A percentile compares a stretch with the other conserved stretches of the same genome.
Conservation (phyloP, 2,329 filamentous ascomycete species). For the Chaetomiaceae sp. region DNA sequence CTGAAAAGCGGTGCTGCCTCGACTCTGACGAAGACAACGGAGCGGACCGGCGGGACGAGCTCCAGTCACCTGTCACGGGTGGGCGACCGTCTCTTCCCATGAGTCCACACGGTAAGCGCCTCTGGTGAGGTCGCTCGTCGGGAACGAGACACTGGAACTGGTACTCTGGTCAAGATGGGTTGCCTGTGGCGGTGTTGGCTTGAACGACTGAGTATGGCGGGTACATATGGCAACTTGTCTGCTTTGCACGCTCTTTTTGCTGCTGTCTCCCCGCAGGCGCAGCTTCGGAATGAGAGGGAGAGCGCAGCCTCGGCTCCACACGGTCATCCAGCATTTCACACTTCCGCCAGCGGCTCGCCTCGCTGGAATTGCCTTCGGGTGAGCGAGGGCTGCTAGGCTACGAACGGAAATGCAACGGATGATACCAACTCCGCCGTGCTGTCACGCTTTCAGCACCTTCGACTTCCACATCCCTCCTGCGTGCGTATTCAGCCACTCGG, state of each 20-base stretch:
- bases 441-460: slow-evolving; percentile 43
- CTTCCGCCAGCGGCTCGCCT: slow-evolving; percentile 32
- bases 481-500: slow-evolving; percentile 25
- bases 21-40: slow-evolving; percentile 30
- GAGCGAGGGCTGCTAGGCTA: slow-evolving; percentile 40
- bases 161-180: slow-evolving; percentile 48
- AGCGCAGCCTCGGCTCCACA: slow-evolving; percentile 44
- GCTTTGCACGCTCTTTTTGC: slow-evolving; percentile 21
- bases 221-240: slow-evolving; percentile 27
- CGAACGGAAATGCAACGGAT: slow-evolving; percentile 45
- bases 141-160: slow-evolving; percentile 60
- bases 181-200: slow-evolving; percentile 34
- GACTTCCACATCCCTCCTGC: slow-evolving; percentile 20
- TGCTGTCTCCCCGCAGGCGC: slow-evolving; percentile 24
- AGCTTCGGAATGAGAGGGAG: slow-evolving; percentile 37
- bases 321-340: slow-evolving; percentile 43
- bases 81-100: slow-evolving; percentile 62
- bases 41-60: slow-evolving; percentile 48
- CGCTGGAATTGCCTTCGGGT: slow-evolving; percentile 42
- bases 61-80: slow-evolving; percentile 52
- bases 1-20: slow-evolving; percentile 46
- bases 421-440: slow-evolving; percentile 35
- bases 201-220: slow-evolving; percentile 29
- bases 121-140: slow-evolving; percentile 73
- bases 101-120: slow-evolving; percentile 73